Percentiles rank a stretch among this genome's conserved stretches.
phyloP scores from a whole-genome alignment of 345 rosid species.

The Barbarea vulgaris region DNA sequence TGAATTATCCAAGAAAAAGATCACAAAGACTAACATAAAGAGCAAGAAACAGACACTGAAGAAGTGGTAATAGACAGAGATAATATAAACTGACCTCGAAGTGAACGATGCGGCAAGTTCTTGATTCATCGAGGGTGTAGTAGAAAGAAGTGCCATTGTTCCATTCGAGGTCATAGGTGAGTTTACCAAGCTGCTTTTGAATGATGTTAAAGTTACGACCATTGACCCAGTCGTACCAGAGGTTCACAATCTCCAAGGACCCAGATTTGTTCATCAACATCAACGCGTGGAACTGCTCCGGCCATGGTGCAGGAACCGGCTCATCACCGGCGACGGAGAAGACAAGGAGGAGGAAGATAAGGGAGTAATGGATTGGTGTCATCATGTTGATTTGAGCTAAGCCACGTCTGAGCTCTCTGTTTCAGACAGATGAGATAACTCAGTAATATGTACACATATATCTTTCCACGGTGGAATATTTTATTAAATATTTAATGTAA shows the following conservation, averaged over 20 bases:
- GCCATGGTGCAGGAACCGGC: slow-evolving; percentile 64
- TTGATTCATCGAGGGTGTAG: slow-evolving; percentile 51
- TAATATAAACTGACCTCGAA: slow-evolving; percentile 55
- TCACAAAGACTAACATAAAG: background rate
- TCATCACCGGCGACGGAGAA: slow-evolving; percentile 17
- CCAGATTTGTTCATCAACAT: slow-evolving; percentile 64
- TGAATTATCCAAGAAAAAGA: background rate
- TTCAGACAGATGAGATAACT: background rate
- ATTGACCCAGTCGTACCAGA: slow-evolving; percentile 78
- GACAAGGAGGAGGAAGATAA: slow-evolving; percentile 24
- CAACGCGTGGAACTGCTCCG: slow-evolving; percentile 65
- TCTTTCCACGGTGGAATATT: slow-evolving; percentile 26
- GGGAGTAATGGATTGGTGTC: slow-evolving; percentile 4
- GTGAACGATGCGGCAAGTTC: slow-evolving; percentile 48
- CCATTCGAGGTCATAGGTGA: slow-evolving; percentile 64
- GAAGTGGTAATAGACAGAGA: background rate
- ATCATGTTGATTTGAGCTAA: slow-evolving; percentile 17
- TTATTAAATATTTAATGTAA: background rate
- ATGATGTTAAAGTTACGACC: slow-evolving; percentile 75
- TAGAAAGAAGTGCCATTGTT: slow-evolving; percentile 62
- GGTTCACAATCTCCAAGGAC: slow-evolving; percentile 51
- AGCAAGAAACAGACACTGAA: background rate
- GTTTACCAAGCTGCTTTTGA: slow-evolving; percentile 63
- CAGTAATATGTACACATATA: background rate
- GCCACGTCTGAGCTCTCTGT: slow-evolving; percentile 3